These are phyloP conservation scores for Fonsecaea erecta DNA, from an alignment of 2,329 filamentous ascomycete genomes.

Conservation along the genomic window DNA sequence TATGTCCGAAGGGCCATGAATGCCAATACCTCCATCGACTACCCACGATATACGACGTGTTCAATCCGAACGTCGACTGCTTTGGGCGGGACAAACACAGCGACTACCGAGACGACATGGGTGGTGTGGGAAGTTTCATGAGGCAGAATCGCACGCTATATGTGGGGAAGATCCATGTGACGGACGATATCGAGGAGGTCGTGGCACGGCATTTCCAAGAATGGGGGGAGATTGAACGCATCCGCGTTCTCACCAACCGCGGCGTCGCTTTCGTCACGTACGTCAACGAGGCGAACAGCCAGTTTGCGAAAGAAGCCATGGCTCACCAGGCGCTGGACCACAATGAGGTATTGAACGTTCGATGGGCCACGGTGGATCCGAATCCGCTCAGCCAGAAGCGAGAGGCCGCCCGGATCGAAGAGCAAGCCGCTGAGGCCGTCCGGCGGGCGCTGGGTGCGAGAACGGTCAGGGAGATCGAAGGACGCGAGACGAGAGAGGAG, in stretches of 20 bases:
- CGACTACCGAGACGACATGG: constrained; percentile 97
- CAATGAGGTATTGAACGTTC: constrained; percentile 88
- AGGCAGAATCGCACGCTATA: constrained; percentile 93
- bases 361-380: constrained; percentile 95
- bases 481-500: constrained; percentile 80
- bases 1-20: constrained; percentile 83
- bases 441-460: constrained; percentile 83
- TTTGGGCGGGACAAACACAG: constrained; percentile 92
- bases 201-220: constrained; percentile 94
- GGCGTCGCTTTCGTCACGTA: constrained; percentile 97
- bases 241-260: constrained; percentile 81
- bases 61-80: constrained; percentile 92
- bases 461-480: constrained; percentile 92
- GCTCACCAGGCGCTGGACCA: constrained; percentile 91
- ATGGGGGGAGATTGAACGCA: constrained; percentile 91
- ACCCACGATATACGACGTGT: constrained; percentile 84
- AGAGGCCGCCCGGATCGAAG: constrained; percentile 85
- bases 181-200: constrained; percentile 95
- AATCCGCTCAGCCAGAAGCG: constrained; percentile 94
- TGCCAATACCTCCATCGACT: constrained; percentile 93
- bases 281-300: constrained; percentile 82
- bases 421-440: constrained; percentile 95
- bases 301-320: constrained; percentile 96
- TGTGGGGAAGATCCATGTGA: constrained; percentile 90
- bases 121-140: constrained; percentile 91